A percentile compares a stretch with the other conserved stretches of the same genome.
Evolutionary conservation across 2,329 filamentous ascomycete species (phyloP).

Genomic region (Hypoxylon sp.): DNA sequence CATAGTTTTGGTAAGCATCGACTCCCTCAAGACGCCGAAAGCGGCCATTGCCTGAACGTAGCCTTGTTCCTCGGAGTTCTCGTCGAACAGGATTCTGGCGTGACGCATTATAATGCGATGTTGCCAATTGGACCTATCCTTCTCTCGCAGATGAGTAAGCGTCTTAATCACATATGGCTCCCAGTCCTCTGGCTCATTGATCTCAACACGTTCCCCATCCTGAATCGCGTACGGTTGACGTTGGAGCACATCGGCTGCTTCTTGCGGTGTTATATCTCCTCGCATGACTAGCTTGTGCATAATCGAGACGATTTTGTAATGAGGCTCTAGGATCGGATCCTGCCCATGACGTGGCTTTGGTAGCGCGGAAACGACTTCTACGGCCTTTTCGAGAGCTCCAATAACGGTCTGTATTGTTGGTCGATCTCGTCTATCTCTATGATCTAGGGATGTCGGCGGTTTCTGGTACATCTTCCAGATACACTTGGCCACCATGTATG

Average conservation of each 20-base stretch:
- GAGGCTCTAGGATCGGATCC: conserved; percentile 89
- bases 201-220: conserved; percentile 63
- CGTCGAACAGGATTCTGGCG: conserved; percentile 68
- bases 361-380: conserved; percentile 65
- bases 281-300: conserved; percentile 83
- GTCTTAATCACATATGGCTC: conserved; percentile 68
- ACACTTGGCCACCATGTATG: conserved; percentile 74
- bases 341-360: conserved; percentile 70
- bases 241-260: conserved; percentile 67
- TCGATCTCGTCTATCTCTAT: conserved; percentile 58
- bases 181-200: conserved; percentile 74
- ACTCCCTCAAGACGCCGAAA: conserved; percentile 79
- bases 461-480: conserved; percentile 75
- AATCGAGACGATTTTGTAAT: conserved; percentile 90
- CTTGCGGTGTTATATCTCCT: conserved; percentile 63
- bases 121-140: conserved; percentile 96
- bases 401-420: conserved; percentile 62
- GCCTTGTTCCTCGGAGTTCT: conserved; percentile 58
- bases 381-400: conserved; percentile 65
- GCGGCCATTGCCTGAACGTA: conserved; percentile 81
- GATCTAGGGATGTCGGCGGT: conserved; percentile 60
- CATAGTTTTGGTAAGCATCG: conserved; percentile 93
- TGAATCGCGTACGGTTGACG: conserved; percentile 69
- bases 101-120: conserved; percentile 89
- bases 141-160: conserved; percentile 69